Conservation (phyloP, 495 filamentous ascomycete species). For the Lichina pygmaea region DNA sequence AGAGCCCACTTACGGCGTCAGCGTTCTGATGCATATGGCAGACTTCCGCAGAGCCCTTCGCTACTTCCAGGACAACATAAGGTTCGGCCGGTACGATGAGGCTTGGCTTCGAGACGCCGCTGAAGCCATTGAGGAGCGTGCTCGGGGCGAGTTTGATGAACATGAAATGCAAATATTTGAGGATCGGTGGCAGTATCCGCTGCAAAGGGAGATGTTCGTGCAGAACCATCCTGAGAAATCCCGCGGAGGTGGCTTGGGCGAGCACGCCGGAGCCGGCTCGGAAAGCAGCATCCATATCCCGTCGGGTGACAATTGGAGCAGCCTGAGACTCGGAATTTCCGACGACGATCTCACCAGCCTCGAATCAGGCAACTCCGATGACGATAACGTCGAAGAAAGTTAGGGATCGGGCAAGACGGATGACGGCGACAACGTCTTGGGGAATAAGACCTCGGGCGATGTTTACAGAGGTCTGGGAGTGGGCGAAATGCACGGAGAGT, state of each 20-base stretch:
- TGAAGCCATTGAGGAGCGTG: slow-evolving; percentile 30
- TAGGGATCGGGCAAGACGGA: no score
- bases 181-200: slow-evolving; percentile 42
- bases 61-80: slow-evolving; percentile 28
- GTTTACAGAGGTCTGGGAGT: no score
- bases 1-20: neutral
- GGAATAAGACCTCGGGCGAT: no score
- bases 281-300: no score
- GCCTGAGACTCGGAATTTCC: no score
- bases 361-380: no score
- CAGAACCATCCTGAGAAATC: slow-evolving; percentile 11
- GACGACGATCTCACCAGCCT: no score
- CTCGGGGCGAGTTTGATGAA: slow-evolving; percentile 39
- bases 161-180: slow-evolving; percentile 40
- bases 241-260: neutral
- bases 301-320: no score
- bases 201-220: slow-evolving; percentile 15
- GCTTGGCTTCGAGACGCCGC: slow-evolving; percentile 40
- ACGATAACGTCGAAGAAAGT: no score
- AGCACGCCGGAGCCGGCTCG: no score
- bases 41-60: neutral
- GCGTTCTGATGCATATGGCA: neutral
- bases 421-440: no score
- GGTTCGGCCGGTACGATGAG: slow-evolving; percentile 30
- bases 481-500: no score